Evolutionary conservation across 139 green algal genomes (phyloP).

Genomic region (Closterium sp.): DNA sequence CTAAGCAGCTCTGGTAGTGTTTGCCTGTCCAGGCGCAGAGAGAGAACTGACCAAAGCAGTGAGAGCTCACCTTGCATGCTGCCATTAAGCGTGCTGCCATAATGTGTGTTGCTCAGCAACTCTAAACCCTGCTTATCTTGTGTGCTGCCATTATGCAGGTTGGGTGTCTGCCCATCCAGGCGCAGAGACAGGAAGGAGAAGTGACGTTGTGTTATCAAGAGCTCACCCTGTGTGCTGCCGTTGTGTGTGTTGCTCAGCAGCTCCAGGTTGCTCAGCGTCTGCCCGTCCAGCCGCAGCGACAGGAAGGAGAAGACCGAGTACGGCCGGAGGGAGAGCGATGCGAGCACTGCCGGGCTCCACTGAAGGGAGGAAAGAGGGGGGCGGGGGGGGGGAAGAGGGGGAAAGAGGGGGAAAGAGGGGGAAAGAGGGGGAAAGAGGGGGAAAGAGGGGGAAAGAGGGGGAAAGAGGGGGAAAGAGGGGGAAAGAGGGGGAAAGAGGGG

Average conservation of each 20-base stretch:
- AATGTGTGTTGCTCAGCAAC: slow-evolving; percentile 76
- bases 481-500: too few species aligned
- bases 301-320: slow-evolving; percentile 35
- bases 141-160: too few species aligned
- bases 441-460: too few species aligned
- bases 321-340: slow-evolving; percentile 11
- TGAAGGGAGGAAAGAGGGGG: neutral
- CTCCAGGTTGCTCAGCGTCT: slow-evolving; percentile 90
- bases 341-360: slow-evolving; percentile 24
- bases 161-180: slow-evolving; percentile 89
- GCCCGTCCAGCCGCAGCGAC: slow-evolving; percentile 72
- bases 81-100: slow-evolving; percentile 74
- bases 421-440: too few species aligned
- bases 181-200: too few species aligned
- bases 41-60: too few species aligned
- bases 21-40: slow-evolving; percentile 74
- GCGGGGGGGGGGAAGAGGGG: neutral
- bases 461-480: too few species aligned
- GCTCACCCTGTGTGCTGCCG: slow-evolving; percentile 57
- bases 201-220: too few species aligned
- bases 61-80: slow-evolving; percentile 36
- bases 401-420: neutral
- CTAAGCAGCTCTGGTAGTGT: slow-evolving; percentile 92
- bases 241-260: slow-evolving; percentile 78
- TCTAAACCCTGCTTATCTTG: too few species aligned